Conservation (phyloP, 805 yeast genomes). For the Kazachstania viticola region DNA sequence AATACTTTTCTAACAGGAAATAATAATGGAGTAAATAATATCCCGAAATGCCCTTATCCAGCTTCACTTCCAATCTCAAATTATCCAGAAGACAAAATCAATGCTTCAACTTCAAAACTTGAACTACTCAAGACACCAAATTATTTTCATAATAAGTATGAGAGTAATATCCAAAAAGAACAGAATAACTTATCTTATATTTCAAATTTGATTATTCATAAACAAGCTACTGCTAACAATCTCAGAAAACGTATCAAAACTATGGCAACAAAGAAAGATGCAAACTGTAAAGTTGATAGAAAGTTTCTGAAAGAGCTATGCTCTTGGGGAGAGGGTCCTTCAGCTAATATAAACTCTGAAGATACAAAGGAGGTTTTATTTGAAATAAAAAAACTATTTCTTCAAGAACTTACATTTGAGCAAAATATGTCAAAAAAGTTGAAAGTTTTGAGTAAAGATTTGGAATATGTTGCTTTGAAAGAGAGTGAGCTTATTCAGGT, state of each 20-base stretch:
- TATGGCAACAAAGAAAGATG: constrained; percentile 2
- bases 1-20: constrained; percentile 21
- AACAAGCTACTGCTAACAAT: background rate
- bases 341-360: background rate
- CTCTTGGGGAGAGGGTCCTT: constrained; percentile 2
- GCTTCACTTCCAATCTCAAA: background rate
- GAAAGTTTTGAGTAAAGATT: constrained; percentile 8
- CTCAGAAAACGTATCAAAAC: background rate
- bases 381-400: constrained; percentile 15
- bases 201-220: background rate
- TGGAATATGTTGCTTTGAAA: constrained; percentile 17
- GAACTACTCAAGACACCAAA: too few species aligned
- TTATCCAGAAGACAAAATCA: background rate
- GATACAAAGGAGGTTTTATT: constrained; percentile 4
- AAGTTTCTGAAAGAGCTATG: constrained; percentile 2
- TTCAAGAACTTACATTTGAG: constrained; percentile 15
- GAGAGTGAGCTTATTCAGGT: constrained; percentile 16
- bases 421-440: constrained; percentile 11
- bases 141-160: too few species aligned
- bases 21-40: constrained; percentile 5
- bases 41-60: constrained; percentile 7
- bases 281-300: background rate
- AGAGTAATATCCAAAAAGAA: background rate
- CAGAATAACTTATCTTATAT: background rate
- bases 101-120: too few species aligned